Base-by-base conservation (phyloP, 257 asterid genomes). In the Solanum lycopersicoides region DNA sequence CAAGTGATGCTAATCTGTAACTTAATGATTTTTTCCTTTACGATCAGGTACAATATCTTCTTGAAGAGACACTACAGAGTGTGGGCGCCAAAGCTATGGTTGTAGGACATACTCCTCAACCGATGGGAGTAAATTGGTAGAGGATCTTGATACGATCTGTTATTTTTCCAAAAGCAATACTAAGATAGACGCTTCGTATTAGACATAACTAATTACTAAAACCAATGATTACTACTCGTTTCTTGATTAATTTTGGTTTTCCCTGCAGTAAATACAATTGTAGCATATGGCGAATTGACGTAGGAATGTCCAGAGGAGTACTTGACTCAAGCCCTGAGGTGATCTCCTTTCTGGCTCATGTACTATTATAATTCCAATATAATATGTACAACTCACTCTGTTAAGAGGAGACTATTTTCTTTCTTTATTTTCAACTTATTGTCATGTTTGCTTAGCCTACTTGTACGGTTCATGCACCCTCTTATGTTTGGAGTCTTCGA, bases 61-160 rank as follows among this genome's bases (percentile, higher is more conserved):
- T 97, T 77, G 92, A 87, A 23, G 94, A 97, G 91, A 95, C 99
- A 34, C 97, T 97, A 87, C 86, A 90, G 91, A 96, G 93, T 66
- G 91, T 94, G 83, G 98, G 95, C 42, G 99, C 97, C 86, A 95
- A 93, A 89, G 98, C 95, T 50, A 97, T 97, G 99, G 98, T 97
- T 86, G 99, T 97, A 21, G 99, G 99, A n/a, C 99, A 97, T 87
- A 95, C 99, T 86, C 98, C 99, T n/a, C 99, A 97, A 89, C 86
- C 92, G 47, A 86, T 89, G 68, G 99, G 99, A 86, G 98, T 94
- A 41, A 97, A 97, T 89, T 94, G 99, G 99, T 97, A 93, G 59
- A 12, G 21, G 83, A 86, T 72, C 90, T 69, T 76, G 60, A 82
- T 47, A 56, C 3, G 25, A 63, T 56, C 77, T 45, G 20, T 79